A percentile compares a stretch with the other conserved stretches of the same genome.
Evolutionary conservation across 2,329 filamentous ascomycete genomes (phyloP).

Genomic region (Microdochium nivale): DNA sequence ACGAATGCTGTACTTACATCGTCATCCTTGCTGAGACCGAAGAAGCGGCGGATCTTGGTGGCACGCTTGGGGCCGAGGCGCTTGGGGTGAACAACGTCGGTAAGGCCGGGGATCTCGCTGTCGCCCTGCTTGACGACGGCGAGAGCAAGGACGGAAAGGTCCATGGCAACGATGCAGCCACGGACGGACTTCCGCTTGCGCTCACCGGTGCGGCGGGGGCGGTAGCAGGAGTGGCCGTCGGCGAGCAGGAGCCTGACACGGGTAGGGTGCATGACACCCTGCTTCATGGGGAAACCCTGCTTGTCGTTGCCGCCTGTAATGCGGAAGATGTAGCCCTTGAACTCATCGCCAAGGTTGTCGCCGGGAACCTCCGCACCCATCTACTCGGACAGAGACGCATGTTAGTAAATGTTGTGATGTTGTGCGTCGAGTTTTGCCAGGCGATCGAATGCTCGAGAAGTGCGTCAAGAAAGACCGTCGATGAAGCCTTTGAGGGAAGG

Average conservation of each 20-base stretch:
- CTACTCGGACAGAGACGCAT: constrained; percentile 26
- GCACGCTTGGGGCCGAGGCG: constrained; percentile 98
- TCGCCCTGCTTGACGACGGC: constrained; percentile 98
- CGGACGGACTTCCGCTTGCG: constrained; percentile 99
- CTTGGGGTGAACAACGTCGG: constrained; percentile 98
- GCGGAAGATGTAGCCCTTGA: constrained; percentile 99
- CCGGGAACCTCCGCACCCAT: constrained; percentile 90
- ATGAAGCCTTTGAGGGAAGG: background rate
- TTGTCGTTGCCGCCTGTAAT: constrained; percentile 99
- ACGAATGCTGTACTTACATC: constrained; percentile 78
- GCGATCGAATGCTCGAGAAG: background rate
- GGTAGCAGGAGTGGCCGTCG: constrained; percentile 99
- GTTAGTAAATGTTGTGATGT: constrained; percentile 21
- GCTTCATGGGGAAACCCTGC: constrained; percentile 99
- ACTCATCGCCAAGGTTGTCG: constrained; percentile 96
- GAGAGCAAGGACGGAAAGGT: constrained; percentile 91
- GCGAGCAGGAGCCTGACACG: constrained; percentile 95
- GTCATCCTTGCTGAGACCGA: constrained; percentile 99
- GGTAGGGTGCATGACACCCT: constrained; percentile 97
- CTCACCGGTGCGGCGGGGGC: constrained; percentile 93
- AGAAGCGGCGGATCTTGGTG: constrained; percentile 99
- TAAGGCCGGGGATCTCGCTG: constrained; percentile 85
- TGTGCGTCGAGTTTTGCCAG: constrained; percentile 5
- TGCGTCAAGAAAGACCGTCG: background rate
- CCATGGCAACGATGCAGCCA: constrained; percentile 95